These are phyloP conservation scores for Prunus kanzakura DNA, from an alignment of 306 rosid genomes.

Conservation along the genomic window DNA sequence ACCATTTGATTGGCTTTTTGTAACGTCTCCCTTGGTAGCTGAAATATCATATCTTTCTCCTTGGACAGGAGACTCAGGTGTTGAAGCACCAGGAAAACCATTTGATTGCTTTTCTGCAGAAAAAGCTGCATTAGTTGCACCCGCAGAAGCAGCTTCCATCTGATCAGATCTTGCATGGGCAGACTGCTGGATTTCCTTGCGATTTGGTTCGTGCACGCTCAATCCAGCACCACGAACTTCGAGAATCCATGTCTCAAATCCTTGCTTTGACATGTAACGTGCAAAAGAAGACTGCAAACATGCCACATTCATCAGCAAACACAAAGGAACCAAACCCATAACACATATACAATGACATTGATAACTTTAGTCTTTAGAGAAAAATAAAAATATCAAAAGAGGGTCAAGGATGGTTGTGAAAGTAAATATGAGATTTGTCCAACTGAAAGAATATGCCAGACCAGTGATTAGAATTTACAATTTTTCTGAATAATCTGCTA, in stretches of 20 bases:
- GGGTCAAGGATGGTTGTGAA: too few relatives aligned
- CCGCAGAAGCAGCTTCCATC: slow-evolving; percentile 67
- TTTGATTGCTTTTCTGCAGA: slow-evolving; percentile 41
- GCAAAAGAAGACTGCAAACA: slow-evolving; percentile 88
- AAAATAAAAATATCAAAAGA: neutral
- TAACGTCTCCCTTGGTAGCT: slow-evolving; percentile 5
- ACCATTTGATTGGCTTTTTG: slow-evolving; percentile 41
- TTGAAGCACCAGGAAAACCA: slow-evolving; percentile 27
- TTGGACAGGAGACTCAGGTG: slow-evolving; percentile 39
- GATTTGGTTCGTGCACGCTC: slow-evolving; percentile 55
- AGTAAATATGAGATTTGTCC: neutral
- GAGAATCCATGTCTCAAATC: slow-evolving; percentile 95
- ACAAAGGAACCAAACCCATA: too few relatives aligned
- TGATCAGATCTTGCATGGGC: slow-evolving; percentile 58
- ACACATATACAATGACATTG: neutral
- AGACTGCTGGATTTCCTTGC: slow-evolving; percentile 56
- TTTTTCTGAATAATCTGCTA: neutral
- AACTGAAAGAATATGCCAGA: too few relatives aligned
- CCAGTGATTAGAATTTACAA: neutral
- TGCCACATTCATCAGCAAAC: slow-evolving; percentile 17
- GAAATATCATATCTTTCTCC: slow-evolving; percentile 36
- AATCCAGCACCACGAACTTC: slow-evolving; percentile 97
- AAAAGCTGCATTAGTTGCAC: slow-evolving; percentile 43
- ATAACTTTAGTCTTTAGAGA: neutral
- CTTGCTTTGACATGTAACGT: slow-evolving; percentile 88